Percentiles rank a stretch among this genome's conserved stretches.
Evolutionary conservation across 805 yeast genomes (phyloP).

Genomic region (Myxozyma monticola): DNA sequence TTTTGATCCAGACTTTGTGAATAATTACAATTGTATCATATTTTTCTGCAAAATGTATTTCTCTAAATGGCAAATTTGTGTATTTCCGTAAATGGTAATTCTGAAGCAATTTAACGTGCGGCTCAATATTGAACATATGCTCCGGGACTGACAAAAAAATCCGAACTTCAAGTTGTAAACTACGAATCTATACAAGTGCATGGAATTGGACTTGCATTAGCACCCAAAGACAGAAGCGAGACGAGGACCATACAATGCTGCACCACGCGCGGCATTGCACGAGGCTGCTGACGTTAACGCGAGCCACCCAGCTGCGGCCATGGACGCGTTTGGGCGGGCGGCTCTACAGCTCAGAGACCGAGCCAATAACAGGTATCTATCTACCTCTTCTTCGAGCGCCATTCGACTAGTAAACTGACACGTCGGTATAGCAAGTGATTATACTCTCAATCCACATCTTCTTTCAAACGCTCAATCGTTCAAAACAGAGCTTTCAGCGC

Average conservation of each 20-base stretch:
- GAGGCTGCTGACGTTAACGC: too few species aligned
- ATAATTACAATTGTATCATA: background rate
- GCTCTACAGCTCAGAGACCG: background rate
- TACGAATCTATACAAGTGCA: too few species aligned
- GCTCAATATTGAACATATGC: background rate
- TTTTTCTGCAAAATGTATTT: background rate
- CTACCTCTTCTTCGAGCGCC: background rate
- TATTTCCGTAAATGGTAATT: background rate
- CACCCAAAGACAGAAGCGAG: too few species aligned
- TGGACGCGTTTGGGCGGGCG: background rate
- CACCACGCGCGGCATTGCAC: too few species aligned
- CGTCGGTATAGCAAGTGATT: background rate
- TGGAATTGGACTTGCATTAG: too few species aligned
- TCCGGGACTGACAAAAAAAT: background rate
- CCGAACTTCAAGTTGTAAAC: background rate
- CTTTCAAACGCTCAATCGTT: conserved; percentile 11
- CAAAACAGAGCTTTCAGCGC: conserved; percentile 10
- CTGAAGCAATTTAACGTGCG: background rate
- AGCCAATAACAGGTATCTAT: background rate
- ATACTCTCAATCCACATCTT: conserved; percentile 4
- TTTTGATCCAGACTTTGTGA: background rate
- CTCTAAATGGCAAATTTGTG: too few species aligned
- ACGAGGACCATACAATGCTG: too few species aligned
- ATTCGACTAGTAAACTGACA: background rate
- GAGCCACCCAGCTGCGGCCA: background rate